Evolutionary conservation across 108 stramenopile genomes (phyloP), one percentile per base, ranked within the genome.

Genomic region (Conticribra weissflogii): DNA sequence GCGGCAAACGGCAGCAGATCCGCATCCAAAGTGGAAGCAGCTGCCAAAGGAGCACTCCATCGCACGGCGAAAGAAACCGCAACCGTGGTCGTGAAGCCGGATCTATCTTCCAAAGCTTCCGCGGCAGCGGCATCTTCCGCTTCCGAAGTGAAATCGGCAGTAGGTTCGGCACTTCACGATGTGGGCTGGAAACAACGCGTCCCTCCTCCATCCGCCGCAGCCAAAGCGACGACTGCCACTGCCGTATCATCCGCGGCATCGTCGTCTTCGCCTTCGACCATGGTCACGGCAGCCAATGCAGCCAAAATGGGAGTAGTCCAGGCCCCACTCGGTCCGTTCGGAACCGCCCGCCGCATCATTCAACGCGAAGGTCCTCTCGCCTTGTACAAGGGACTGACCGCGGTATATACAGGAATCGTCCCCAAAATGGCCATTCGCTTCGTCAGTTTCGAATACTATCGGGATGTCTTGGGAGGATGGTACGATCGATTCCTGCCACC

Each of bases 391-490:
- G 98, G 98, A 23, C 77, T 99, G 36, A 94, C 93, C 12, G 97
- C 98, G 2, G 97, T 99, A 28, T 96, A 90, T 62, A 90, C 86
- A 2, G 97, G 97, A 52, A 96, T 98, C 52, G 74, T 97, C n/a
- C 96, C 96, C 51, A 99, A 99, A 80, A 97, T 97, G 97, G 96
- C 97, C 53, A 93, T 98, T 63, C 95, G 98, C 41, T 99, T 99
- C 78, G 78, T 96, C n/a, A 83, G 87, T 36, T 99, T 97, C 70
- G 97, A 98, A 65, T 79, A 89, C 44, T 97, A 81, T 30, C 58
- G 83, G 36, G 81, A 82, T 53, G 72, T 59, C 16, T 54, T 84
- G 51, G 59, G 60, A 4, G 59, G 63, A 28, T 71, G 69, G 69
- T 60, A 70, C 52, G n/a, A 22, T 29, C 48, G 29, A 32, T 75